Percentiles rank a stretch among this genome's conserved stretches.
phyloP scores from a whole-genome alignment of 768 basidiomycete species.

The Xerocomellus chrysenteron region DNA sequence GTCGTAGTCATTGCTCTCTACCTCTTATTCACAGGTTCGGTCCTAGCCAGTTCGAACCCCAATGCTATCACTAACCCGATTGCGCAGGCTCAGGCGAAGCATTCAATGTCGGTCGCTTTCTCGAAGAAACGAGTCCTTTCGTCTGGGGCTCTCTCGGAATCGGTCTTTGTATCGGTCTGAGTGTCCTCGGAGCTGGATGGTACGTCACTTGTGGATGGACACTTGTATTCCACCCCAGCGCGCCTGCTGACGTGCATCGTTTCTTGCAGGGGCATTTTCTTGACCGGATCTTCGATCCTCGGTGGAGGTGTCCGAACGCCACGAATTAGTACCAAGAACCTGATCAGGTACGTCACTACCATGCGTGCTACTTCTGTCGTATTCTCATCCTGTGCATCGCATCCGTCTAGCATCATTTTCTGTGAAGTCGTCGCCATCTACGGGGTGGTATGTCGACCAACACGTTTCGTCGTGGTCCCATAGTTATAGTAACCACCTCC shows the following conservation, averaged over 20 bases:
- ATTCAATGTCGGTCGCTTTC: slow-evolving; percentile 92
- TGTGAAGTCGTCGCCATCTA: slow-evolving; percentile 99
- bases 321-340: slow-evolving; percentile 93
- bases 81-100: slow-evolving; percentile 76
- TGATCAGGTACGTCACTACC: slow-evolving; percentile 72
- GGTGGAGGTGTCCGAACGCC: slow-evolving; percentile 95
- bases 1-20: slow-evolving; percentile 73
- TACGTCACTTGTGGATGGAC: slow-evolving; percentile 37
- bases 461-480: background rate
- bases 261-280: slow-evolving; percentile 84
- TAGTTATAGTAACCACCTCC: background rate
- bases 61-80: slow-evolving; percentile 1
- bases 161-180: slow-evolving; percentile 89
- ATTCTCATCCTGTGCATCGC: background rate
- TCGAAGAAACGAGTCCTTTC: slow-evolving; percentile 93
- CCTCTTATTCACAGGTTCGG: slow-evolving; percentile 83
- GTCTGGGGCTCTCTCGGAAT: slow-evolving; percentile 91
- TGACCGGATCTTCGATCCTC: slow-evolving; percentile 95
- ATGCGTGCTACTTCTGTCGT: background rate
- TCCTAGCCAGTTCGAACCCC: background rate
- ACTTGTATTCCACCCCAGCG: background rate
- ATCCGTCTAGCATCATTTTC: slow-evolving; percentile 81
- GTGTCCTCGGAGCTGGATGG: slow-evolving; percentile 96
- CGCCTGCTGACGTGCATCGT: background rate
- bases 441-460: slow-evolving; percentile 67